Percentiles rank a stretch among this genome's conserved stretches.
These are phyloP conservation scores for Santalum album DNA, from an alignment of 164 flowering plant species.

Conservation along the genomic window DNA sequence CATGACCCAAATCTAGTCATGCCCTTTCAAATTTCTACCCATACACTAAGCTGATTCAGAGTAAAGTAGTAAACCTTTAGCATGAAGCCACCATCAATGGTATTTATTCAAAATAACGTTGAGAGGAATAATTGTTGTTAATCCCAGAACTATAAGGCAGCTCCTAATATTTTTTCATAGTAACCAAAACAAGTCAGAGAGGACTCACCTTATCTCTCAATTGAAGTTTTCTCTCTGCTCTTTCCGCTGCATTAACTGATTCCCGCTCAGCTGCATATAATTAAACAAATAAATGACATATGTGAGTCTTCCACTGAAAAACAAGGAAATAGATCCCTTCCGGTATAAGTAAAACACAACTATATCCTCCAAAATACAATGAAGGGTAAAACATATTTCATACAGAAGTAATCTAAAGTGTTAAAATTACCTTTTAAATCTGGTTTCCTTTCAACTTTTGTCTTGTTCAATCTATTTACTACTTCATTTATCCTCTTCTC, in stretches of 20 bases:
- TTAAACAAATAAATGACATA: background rate
- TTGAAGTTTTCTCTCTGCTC: constrained; percentile 74
- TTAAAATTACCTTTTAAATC: constrained; percentile 66
- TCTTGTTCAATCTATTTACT: constrained; percentile 84
- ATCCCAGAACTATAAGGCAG: too few relatives aligned
- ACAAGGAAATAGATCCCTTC: too few relatives aligned
- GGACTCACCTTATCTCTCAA: constrained; percentile 80
- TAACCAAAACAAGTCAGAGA: too few relatives aligned
- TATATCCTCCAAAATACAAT: background rate
- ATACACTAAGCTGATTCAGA: too few relatives aligned
- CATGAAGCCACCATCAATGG: too few relatives aligned
- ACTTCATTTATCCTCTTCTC: constrained; percentile 94
- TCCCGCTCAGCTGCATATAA: constrained; percentile 78
- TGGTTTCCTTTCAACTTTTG: constrained; percentile 84
- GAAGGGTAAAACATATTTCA: background rate
- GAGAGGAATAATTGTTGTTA: too few relatives aligned
- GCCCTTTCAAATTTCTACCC: too few relatives aligned
- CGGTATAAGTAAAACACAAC: background rate
- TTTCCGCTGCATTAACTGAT: constrained; percentile 83
- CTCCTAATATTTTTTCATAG: too few relatives aligned
- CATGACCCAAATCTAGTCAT: too few relatives aligned
- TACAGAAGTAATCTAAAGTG: background rate
- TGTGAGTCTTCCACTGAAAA: too few relatives aligned
- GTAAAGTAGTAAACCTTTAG: too few relatives aligned
- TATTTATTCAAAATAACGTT: too few relatives aligned